Evolutionary conservation across 1,284 basidiomycete genomes (phyloP), one percentile per base, ranked within the genome.

Genomic region (Ustilago vetiveriae): DNA sequence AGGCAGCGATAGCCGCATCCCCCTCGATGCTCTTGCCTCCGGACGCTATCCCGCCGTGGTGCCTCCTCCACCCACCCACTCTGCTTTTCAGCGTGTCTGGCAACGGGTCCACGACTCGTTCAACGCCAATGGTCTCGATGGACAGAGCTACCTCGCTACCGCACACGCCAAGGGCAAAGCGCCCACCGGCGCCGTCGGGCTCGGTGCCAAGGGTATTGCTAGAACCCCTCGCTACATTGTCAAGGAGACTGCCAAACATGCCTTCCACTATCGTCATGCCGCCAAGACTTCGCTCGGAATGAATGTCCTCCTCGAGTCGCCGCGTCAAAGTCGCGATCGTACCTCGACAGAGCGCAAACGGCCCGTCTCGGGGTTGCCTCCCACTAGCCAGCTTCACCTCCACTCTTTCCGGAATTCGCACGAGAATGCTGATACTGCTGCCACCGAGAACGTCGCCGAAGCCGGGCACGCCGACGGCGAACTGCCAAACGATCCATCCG

Each of bases 71-170:
- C 46, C 57, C 22, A 73, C 72, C 23, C 32, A 51, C 6, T 75
- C 75, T 8, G 38, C 44, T 11, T 52, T 77, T 45, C 53, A 74
- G 38, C 55, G 65, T 21, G 59, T 60, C 14, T 79, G 76, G 76
- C 73, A 77, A 45, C 64, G 53, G 13, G 32, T 79, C 17, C 70
- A 75, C 44, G 73, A 79, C 52, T 71, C 73, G 1, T 79, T 79
- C 65, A 70, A 79, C 45, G 76, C 76, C 38, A 79, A 79, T 37
- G 76, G 76, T 26, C 51, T 68, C 39, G 76, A 79, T 42, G 52
- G 50, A 30, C 68, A 66, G 14, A 77, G 75, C 65, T 75, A 75
- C 44, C 54, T 78, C 7, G 67, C 67, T 3, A 45, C 56, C 1
- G 58, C 52, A 2, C 62, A 69, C n/a, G 67, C 64, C 17, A 54